phyloP scores from a whole-genome alignment of 2,329 filamentous ascomycete species.

The Hymenoscyphus fructigenus region DNA sequence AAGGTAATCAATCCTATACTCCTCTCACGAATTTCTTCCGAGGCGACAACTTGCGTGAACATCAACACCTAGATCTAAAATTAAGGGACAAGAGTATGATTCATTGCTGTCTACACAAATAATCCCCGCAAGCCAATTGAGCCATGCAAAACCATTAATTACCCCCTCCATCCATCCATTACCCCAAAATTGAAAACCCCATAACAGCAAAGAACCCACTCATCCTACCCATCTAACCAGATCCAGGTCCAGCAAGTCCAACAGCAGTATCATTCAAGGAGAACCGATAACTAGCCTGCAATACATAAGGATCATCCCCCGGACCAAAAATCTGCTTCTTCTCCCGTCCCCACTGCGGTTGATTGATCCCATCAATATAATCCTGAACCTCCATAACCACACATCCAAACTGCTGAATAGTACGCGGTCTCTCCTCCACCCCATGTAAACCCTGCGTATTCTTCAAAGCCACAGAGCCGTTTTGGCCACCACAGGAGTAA shows the following conservation, averaged over 20 bases:
- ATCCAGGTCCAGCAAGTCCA: constrained; percentile 23
- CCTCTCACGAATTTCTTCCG: no score
- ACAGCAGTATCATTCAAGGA: constrained; percentile 30
- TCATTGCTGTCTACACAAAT: not conserved
- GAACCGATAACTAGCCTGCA: constrained; percentile 62
- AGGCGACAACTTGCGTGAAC: no score
- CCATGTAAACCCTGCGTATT: constrained; percentile 64
- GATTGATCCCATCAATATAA: constrained; percentile 91
- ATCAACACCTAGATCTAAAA: no score
- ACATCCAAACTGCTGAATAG: constrained; percentile 76
- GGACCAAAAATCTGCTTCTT: constrained; percentile 60
- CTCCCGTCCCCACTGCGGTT: constrained; percentile 78
- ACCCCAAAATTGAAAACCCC: not conserved
- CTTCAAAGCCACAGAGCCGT: constrained; percentile 70
- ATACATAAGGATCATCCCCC: constrained; percentile 58
- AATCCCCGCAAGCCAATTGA: not conserved
- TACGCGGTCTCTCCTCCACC: constrained; percentile 54
- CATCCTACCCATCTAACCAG: constrained; percentile 13
- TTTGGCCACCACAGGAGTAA: constrained; percentile 77
- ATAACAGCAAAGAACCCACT: not conserved
- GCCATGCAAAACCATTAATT: not conserved
- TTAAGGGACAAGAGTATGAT: not conserved
- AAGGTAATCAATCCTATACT: no score
- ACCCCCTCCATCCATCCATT: not conserved
- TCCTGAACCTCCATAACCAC: constrained; percentile 90